Conservation (phyloP, 2,329 filamentous ascomycete genomes). For the Fusarium decemcellulare region DNA sequence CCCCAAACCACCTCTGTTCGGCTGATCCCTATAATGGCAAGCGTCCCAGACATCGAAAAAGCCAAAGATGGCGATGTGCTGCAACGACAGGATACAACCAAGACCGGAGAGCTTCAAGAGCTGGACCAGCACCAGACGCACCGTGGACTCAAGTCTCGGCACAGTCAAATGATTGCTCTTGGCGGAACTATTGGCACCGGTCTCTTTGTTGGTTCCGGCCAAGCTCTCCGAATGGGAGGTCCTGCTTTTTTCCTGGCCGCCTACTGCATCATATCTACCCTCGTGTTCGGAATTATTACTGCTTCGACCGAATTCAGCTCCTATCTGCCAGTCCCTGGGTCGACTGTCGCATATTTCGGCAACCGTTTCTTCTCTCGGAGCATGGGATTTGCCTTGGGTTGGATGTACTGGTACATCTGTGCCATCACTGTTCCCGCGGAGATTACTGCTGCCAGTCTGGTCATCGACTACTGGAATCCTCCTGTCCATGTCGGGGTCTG, state of each 20-base stretch:
- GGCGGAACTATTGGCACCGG: slow-evolving; percentile 19
- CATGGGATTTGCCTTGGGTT: not conserved
- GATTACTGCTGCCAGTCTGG: not conserved
- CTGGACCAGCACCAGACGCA: not conserved
- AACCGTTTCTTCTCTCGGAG: not conserved
- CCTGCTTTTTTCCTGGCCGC: not conserved
- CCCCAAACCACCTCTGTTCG: too few species aligned
- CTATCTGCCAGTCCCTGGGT: slow-evolving; percentile 57
- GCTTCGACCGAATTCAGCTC: slow-evolving; percentile 61
- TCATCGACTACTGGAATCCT: not conserved
- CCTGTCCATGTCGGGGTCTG: not conserved
- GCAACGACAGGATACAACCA: too few species aligned
- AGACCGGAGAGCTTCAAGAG: too few species aligned
- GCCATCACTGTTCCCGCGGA: not conserved
- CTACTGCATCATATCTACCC: not conserved
- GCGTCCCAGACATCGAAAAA: too few species aligned
- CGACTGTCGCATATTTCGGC: slow-evolving; percentile 53
- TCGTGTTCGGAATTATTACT: slow-evolving; percentile 18
- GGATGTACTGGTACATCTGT: not conserved
- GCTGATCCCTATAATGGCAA: too few species aligned
- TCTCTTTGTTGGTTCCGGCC: not conserved
- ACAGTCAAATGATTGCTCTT: slow-evolving; percentile 24
- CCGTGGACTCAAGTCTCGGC: slow-evolving; percentile 22
- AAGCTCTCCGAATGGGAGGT: not conserved
- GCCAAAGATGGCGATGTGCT: too few species aligned